phyloP scores from a whole-genome alignment of 306 rosid species.

The Cicer yamashitae region DNA sequence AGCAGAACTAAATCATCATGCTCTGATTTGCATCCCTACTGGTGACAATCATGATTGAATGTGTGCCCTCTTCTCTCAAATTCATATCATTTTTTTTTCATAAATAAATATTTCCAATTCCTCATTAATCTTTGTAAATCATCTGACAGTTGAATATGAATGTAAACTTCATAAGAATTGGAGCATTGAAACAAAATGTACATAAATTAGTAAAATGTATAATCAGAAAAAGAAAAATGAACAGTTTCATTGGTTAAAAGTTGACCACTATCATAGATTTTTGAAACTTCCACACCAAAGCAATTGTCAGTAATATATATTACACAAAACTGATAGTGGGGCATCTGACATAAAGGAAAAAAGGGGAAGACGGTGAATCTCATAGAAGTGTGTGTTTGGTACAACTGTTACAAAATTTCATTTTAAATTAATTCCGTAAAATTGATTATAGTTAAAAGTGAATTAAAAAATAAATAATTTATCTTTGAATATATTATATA shows the following conservation, averaged over 20 bases:
- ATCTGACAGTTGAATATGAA: too few relatives aligned
- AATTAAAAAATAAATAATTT: too few relatives aligned
- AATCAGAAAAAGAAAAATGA: too few relatives aligned
- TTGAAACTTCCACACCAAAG: slow-evolving; percentile 25
- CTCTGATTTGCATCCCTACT: background rate
- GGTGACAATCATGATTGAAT: slow-evolving; percentile 30
- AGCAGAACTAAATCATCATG: slow-evolving; percentile 6
- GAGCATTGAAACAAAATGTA: too few relatives aligned
- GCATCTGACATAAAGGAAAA: slow-evolving; percentile 37
- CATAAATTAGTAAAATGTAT: too few relatives aligned
- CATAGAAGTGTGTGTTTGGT: too few relatives aligned
- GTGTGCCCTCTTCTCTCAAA: background rate
- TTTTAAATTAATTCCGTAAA: too few relatives aligned
- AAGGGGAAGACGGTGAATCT: background rate
- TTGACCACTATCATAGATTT: background rate
- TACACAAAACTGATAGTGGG: slow-evolving; percentile 42
- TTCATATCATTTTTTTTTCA: background rate
- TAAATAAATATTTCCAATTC: background rate
- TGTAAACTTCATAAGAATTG: too few relatives aligned
- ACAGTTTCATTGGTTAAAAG: too few relatives aligned
- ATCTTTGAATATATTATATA: too few relatives aligned
- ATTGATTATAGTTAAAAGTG: too few relatives aligned
- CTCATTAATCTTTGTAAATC: background rate
- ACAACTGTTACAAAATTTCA: too few relatives aligned
- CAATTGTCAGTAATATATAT: slow-evolving; percentile 23